Percentiles rank a stretch among this genome's conserved stretches.
These are phyloP conservation scores for Aureococcus anophagefferens DNA, from an alignment of 108 stramenopile genomes.

Conservation along the genomic window DNA sequence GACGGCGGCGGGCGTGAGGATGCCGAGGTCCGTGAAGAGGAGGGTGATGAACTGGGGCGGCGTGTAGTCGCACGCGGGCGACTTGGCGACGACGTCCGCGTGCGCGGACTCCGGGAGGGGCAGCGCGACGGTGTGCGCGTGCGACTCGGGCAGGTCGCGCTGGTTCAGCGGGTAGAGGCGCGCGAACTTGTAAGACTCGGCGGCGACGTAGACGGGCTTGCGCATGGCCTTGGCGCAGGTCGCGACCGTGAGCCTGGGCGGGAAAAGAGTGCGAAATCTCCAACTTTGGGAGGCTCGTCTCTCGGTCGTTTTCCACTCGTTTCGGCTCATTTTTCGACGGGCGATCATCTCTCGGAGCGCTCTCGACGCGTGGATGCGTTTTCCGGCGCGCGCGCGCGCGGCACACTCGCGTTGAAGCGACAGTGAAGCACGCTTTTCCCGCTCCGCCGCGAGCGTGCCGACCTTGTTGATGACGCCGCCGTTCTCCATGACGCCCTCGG, in stretches of 20 bases:
- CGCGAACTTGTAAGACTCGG: conserved; percentile 94
- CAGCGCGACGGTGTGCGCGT: conserved; percentile 25
- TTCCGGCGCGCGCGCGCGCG: no score
- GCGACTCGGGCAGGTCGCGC: conserved; percentile 59
- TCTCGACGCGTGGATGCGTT: no score
- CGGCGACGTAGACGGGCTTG: conserved; percentile 95
- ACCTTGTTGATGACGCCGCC: conserved; percentile 92
- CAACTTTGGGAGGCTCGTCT: no score
- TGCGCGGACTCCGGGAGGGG: no score
- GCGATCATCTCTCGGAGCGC: no score
- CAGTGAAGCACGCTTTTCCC: no score
- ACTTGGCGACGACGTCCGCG: conserved; percentile 48
- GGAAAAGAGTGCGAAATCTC: no score
- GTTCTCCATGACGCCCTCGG: conserved; percentile 92
- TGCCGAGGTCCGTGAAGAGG: conserved; percentile 93
- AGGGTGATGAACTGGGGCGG: conserved; percentile 90
- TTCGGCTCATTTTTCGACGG: no score
- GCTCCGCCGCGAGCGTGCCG: conserved; percentile 71
- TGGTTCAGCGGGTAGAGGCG: conserved; percentile 87
- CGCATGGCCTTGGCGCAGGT: conserved; percentile 68
- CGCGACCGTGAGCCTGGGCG: no score
- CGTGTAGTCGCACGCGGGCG: conserved; percentile 81
- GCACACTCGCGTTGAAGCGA: no score
- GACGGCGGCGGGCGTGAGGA: conserved; percentile 91
- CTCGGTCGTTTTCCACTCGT: no score